These are phyloP conservation scores for Cladophialophora exuberans DNA, from an alignment of 2,329 filamentous ascomycete genomes.

Conservation along the genomic window DNA sequence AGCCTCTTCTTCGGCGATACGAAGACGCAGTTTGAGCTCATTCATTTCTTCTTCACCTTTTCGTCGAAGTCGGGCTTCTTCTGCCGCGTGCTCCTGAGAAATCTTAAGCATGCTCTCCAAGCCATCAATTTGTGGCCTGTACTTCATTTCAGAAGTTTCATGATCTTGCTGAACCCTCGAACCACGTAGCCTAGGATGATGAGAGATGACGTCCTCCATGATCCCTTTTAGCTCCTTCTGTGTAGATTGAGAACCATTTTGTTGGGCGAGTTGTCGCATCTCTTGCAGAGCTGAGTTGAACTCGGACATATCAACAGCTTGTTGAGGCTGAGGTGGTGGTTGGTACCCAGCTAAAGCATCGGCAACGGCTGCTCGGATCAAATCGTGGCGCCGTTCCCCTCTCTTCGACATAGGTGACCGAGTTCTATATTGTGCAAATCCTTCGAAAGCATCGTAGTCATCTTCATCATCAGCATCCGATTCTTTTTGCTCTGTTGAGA, in stretches of 20 bases:
- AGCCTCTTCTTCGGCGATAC: constrained; percentile 64
- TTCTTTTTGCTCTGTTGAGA: constrained; percentile 69
- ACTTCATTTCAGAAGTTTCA: constrained; percentile 53
- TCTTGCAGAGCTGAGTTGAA: constrained; percentile 45
- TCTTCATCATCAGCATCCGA: constrained; percentile 97
- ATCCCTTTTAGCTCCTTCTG: constrained; percentile 62
- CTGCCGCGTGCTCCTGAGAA: constrained; percentile 66
- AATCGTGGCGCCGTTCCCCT: constrained; percentile 62
- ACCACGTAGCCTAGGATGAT: constrained; percentile 57
- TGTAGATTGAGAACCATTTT: constrained; percentile 24
- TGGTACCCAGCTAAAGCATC: constrained; percentile 64
- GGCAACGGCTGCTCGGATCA: constrained; percentile 67
- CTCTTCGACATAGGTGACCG: constrained; percentile 69
- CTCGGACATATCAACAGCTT: constrained; percentile 41
- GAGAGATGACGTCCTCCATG: constrained; percentile 65
- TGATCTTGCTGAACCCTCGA: constrained; percentile 54
- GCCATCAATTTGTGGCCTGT: constrained; percentile 64
- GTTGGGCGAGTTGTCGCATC: constrained; percentile 34
- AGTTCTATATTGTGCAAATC: constrained; percentile 63
- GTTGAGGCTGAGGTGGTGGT: constrained; percentile 29
- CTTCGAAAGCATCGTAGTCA: constrained; percentile 60
- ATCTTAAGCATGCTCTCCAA: constrained; percentile 69
- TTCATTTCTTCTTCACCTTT: constrained; percentile 72
- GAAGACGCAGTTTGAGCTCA: constrained; percentile 71
- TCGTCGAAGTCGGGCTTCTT: constrained; percentile 65